Conservation (phyloP, 2,329 filamentous ascomycete genomes). For the Alternaria sp. region DNA sequence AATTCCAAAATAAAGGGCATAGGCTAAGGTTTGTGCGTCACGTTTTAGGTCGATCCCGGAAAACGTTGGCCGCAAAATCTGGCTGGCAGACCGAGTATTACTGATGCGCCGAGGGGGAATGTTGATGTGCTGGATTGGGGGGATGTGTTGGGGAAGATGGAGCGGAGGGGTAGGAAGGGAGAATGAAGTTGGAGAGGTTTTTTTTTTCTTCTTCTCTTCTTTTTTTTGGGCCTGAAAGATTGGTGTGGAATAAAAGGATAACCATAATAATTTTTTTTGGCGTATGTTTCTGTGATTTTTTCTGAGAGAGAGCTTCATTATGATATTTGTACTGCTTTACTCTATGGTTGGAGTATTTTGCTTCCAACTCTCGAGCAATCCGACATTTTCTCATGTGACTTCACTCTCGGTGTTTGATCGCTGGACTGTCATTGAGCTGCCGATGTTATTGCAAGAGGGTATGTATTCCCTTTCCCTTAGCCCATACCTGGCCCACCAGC, state of each 20-base stretch:
- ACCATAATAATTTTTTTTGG: neutral
- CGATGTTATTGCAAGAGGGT: slow-evolving; percentile 4
- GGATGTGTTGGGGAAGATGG: slow-evolving; percentile 21
- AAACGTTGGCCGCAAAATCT: slow-evolving; percentile 30
- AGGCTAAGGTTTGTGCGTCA: slow-evolving; percentile 19
- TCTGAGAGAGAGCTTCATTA: neutral
- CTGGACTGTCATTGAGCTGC: neutral
- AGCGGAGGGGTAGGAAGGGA: neutral
- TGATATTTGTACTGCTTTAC: neutral
- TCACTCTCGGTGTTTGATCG: neutral
- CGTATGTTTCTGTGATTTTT: neutral
- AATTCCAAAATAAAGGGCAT: neutral
- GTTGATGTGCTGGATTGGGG: slow-evolving; percentile 32
- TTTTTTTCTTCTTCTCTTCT: too few relatives aligned
- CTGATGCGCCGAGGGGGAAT: slow-evolving; percentile 21
- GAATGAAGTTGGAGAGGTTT: too few relatives aligned
- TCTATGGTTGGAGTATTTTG: neutral
- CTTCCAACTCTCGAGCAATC: neutral
- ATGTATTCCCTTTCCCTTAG: neutral
- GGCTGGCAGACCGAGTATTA: slow-evolving; percentile 24
- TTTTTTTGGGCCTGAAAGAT: neutral
- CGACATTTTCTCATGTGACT: neutral
- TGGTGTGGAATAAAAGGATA: neutral
- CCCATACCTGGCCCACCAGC: neutral
- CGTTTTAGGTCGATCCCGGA: slow-evolving; percentile 23